These are phyloP conservation scores for Fraxinus cuspidata DNA, from an alignment of 257 asterid species.

Conservation along the genomic window DNA sequence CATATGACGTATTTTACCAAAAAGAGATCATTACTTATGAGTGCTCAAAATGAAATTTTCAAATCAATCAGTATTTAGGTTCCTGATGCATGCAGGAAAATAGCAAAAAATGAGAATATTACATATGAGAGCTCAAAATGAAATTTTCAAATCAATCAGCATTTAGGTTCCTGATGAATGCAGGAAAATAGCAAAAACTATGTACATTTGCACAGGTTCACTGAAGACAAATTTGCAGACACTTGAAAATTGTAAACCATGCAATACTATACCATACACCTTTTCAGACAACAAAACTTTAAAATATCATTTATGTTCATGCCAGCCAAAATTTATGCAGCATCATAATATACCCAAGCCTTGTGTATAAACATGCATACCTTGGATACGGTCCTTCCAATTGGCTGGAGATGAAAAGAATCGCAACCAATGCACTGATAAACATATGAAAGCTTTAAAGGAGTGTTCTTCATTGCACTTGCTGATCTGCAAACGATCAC, in stretches of 20 bases:
- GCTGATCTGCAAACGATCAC: constrained; percentile 75
- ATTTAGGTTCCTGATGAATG: not conserved
- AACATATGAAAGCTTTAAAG: constrained; percentile 87
- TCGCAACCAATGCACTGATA: constrained; percentile 96
- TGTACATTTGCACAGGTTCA: constrained; percentile 14
- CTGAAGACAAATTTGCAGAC: not conserved
- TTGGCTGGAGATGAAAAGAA: constrained; percentile 94
- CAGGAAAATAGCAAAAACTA: not conserved
- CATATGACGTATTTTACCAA: not conserved
- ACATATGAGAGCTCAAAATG: not conserved
- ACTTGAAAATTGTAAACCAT: constrained; percentile 1
- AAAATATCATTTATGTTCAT: not conserved
- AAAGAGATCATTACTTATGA: not conserved
- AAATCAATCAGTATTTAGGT: not conserved
- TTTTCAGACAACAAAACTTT: not conserved
- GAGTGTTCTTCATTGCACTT: constrained; percentile 92
- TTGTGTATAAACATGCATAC: constrained; percentile 31
- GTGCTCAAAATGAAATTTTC: not conserved
- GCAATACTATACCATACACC: constrained; percentile 5
- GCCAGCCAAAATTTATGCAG: constrained; percentile 2
- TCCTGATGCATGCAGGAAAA: not conserved
- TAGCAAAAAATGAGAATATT: not conserved
- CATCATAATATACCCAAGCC: constrained; percentile 8
- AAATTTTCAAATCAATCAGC: not conserved
- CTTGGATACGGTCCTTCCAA: constrained; percentile 87